These are phyloP conservation scores for Plantago major DNA, from an alignment of 257 asterid genomes.

Conservation along the genomic window DNA sequence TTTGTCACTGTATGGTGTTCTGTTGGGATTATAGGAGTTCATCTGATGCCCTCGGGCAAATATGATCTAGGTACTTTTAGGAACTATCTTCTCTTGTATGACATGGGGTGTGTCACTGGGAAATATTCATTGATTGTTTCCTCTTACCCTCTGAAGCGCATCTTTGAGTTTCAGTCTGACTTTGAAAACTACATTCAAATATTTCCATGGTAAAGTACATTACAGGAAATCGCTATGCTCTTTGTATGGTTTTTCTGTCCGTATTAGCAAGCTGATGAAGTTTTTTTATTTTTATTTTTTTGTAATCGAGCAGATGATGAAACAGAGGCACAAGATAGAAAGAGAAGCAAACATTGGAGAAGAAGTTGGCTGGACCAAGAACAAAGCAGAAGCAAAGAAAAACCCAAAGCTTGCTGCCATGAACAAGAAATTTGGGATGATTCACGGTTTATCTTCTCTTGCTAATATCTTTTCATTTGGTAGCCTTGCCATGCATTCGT, in stretches of 20 bases:
- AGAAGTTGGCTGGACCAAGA: slow-evolving; percentile 95
- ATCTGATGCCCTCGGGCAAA: too few species aligned
- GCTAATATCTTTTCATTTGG: slow-evolving; percentile 86
- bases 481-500: slow-evolving; percentile 89
- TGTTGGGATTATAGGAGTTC: too few species aligned
- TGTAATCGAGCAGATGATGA: slow-evolving; percentile 75
- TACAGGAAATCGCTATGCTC: too few species aligned
- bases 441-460: slow-evolving; percentile 95
- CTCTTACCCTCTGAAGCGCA: neutral
- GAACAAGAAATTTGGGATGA: slow-evolving; percentile 99
- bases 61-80: too few species aligned
- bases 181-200: neutral
- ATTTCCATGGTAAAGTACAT: too few species aligned
- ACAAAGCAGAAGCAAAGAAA: slow-evolving; percentile 74
- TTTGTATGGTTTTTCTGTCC: too few species aligned
- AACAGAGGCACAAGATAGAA: slow-evolving; percentile 90
- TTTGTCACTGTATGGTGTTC: too few species aligned
- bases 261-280: too few species aligned
- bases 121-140: neutral
- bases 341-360: slow-evolving; percentile 83
- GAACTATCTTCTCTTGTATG: too few species aligned
- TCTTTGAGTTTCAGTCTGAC: neutral
- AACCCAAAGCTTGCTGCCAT: slow-evolving; percentile 86
- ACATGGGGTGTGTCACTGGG: neutral
- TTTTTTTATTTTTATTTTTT: neutral